A percentile compares a stretch with the other conserved stretches of the same genome.
These are phyloP conservation scores for Tetratostichococcus sp. DNA, from an alignment of 139 green algal genomes.

Conservation along the genomic window DNA sequence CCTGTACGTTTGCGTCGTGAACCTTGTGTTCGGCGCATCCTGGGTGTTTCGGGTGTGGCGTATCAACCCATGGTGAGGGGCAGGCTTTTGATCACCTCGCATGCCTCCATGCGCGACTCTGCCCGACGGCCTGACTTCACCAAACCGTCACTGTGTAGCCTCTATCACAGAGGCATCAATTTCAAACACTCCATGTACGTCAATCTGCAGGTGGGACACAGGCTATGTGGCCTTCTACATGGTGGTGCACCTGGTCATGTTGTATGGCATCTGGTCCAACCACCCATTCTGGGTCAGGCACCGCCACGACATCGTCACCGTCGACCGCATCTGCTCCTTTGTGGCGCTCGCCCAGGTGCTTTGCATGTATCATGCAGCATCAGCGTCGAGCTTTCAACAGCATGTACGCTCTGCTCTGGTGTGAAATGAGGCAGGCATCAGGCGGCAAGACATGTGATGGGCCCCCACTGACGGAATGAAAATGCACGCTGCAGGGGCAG, in stretches of 20 bases:
- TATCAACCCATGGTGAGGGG: not conserved
- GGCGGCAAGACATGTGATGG: too few species aligned
- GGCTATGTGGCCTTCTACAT: not conserved
- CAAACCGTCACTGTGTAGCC: too few species aligned
- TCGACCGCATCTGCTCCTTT: not conserved
- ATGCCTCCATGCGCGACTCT: too few species aligned
- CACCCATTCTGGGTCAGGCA: not conserved
- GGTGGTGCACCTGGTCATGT: not conserved
- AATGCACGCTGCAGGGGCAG: not conserved
- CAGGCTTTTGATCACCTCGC: not conserved
- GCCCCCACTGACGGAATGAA: too few species aligned
- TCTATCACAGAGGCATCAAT: too few species aligned
- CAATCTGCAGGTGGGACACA: not conserved
- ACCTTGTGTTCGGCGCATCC: not conserved
- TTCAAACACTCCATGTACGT: too few species aligned
- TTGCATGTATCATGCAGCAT: too few species aligned
- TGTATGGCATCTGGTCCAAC: not conserved
- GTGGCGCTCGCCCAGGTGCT: not conserved
- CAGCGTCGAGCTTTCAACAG: too few species aligned
- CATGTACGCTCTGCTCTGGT: too few species aligned
- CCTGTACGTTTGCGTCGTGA: not conserved
- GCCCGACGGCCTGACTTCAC: too few species aligned
- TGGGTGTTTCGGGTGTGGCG: not conserved
- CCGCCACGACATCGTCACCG: not conserved
- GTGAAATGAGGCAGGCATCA: too few species aligned